Percentiles rank a stretch among this genome's conserved stretches.
phyloP scores from a whole-genome alignment of 2,329 filamentous ascomycete species.

The Exophiala sp. region DNA sequence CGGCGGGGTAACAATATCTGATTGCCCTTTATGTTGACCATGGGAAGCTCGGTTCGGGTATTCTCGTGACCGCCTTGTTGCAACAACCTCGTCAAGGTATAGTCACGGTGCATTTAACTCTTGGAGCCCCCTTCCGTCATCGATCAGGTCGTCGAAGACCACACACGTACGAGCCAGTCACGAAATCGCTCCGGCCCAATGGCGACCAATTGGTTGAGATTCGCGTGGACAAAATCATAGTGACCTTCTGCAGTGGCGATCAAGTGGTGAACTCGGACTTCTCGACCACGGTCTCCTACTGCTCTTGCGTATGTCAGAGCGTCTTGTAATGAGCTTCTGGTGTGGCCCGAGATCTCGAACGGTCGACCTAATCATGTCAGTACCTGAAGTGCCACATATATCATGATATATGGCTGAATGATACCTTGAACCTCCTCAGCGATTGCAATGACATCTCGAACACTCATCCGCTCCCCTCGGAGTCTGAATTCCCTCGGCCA shows the following conservation, averaged over 20 bases:
- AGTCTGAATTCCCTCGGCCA: slow-evolving; percentile 68
- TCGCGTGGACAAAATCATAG: slow-evolving; percentile 58
- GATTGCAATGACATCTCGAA: slow-evolving; percentile 55
- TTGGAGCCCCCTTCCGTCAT: too few species aligned
- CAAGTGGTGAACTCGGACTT: slow-evolving; percentile 51
- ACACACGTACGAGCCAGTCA: slow-evolving; percentile 50
- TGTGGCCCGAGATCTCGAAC: slow-evolving; percentile 30
- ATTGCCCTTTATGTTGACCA: too few species aligned
- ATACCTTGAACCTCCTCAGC: slow-evolving; percentile 45
- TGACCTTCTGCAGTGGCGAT: slow-evolving; percentile 62
- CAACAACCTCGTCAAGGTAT: too few species aligned
- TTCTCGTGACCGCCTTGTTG: too few species aligned
- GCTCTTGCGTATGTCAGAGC: slow-evolving; percentile 29
- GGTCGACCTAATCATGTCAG: slow-evolving; percentile 21
- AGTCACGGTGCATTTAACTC: too few species aligned
- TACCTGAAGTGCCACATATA: too few species aligned
- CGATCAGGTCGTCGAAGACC: slow-evolving; percentile 37
- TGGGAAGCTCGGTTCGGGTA: too few species aligned
- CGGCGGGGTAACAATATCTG: too few species aligned
- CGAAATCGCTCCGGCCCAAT: slow-evolving; percentile 49
- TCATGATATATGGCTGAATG: too few species aligned
- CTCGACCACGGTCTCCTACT: slow-evolving; percentile 35
- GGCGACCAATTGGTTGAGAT: slow-evolving; percentile 51
- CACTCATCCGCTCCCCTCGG: slow-evolving; percentile 59
- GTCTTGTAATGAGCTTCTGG: slow-evolving; percentile 28